phyloP scores from a whole-genome alignment of 164 flowering plant genomes.

The Aristolochia californica region DNA sequence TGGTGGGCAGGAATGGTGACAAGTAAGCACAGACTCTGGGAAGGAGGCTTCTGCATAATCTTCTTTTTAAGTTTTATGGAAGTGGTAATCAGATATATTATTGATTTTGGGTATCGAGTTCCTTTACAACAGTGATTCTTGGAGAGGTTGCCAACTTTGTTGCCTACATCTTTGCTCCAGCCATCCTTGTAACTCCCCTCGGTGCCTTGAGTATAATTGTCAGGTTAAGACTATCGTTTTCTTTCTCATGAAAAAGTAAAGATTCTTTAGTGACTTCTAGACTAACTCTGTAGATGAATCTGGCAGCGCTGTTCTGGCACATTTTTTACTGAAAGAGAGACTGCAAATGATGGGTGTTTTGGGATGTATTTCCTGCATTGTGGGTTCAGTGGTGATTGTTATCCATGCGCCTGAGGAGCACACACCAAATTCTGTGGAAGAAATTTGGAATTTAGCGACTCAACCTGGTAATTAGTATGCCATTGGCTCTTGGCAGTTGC shows the following conservation, averaged over 20 bases:
- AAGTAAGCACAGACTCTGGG: slow-evolving; percentile 33
- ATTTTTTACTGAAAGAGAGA: slow-evolving; percentile 76
- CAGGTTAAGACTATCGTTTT: slow-evolving; percentile 31
- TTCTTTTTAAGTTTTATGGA: too few relatives aligned
- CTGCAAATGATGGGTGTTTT: slow-evolving; percentile 61
- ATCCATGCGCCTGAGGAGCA: slow-evolving; percentile 89
- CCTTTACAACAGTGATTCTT: slow-evolving; percentile 52
- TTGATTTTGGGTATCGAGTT: background rate
- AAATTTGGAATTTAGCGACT: slow-evolving; percentile 79
- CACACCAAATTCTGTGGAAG: slow-evolving; percentile 60
- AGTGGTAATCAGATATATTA: too few relatives aligned
- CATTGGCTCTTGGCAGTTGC: background rate
- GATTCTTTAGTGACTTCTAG: background rate
- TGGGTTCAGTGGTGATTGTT: slow-evolving; percentile 93
- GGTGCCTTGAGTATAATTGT: slow-evolving; percentile 89
- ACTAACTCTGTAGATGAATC: slow-evolving; percentile 16
- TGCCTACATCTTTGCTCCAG: slow-evolving; percentile 90
- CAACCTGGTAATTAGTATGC: slow-evolving; percentile 52
- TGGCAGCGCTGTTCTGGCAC: slow-evolving; percentile 78
- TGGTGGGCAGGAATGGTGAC: slow-evolving; percentile 97
- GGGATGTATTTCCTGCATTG: slow-evolving; percentile 82
- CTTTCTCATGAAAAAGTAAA: background rate
- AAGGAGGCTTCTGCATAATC: background rate
- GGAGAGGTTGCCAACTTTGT: slow-evolving; percentile 92
- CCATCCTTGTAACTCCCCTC: slow-evolving; percentile 85